Percentiles rank a stretch among this genome's conserved stretches.
These are phyloP conservation scores for Colletotrichum simmondsii DNA, from an alignment of 2,329 filamentous ascomycete genomes.

Conservation along the genomic window DNA sequence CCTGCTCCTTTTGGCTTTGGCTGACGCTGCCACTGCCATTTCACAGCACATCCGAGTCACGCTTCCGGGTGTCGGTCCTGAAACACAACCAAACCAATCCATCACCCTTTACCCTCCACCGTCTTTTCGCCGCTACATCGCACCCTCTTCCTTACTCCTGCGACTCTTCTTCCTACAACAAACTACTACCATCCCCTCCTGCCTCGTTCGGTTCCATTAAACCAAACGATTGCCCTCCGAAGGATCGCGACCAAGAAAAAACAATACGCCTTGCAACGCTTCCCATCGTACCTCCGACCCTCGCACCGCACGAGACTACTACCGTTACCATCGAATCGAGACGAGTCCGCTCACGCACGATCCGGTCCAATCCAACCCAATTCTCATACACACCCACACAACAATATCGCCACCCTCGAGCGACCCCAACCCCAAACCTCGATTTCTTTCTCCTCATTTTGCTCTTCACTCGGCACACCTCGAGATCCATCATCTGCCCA, in stretches of 20 bases:
- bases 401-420: slow-evolving; percentile 31
- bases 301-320: slow-evolving; percentile 25
- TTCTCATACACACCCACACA: slow-evolving; percentile 25
- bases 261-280: not conserved
- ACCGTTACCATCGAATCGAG: slow-evolving; percentile 30
- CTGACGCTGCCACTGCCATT: slow-evolving; percentile 27
- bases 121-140: slow-evolving; percentile 10
- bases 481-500: slow-evolving; percentile 23
- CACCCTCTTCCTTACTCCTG: slow-evolving; percentile 7
- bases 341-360: slow-evolving; percentile 34
- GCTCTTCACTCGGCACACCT: slow-evolving; percentile 4
- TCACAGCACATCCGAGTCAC: slow-evolving; percentile 33
- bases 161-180: not conserved
- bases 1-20: not conserved
- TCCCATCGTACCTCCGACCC: slow-evolving; percentile 17
- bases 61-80: slow-evolving; percentile 33
- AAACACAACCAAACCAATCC: slow-evolving; percentile 33
- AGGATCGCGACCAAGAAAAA: not conserved
- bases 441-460: not conserved
- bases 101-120: slow-evolving; percentile 22
- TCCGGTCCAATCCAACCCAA: slow-evolving; percentile 28
- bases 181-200: not conserved
- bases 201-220: not conserved
- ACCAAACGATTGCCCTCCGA: not conserved
- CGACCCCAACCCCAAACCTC: slow-evolving; percentile 4